These are phyloP conservation scores for Pseudocercospora fuligena DNA, from an alignment of 2,329 filamentous ascomycete species.

Conservation along the genomic window DNA sequence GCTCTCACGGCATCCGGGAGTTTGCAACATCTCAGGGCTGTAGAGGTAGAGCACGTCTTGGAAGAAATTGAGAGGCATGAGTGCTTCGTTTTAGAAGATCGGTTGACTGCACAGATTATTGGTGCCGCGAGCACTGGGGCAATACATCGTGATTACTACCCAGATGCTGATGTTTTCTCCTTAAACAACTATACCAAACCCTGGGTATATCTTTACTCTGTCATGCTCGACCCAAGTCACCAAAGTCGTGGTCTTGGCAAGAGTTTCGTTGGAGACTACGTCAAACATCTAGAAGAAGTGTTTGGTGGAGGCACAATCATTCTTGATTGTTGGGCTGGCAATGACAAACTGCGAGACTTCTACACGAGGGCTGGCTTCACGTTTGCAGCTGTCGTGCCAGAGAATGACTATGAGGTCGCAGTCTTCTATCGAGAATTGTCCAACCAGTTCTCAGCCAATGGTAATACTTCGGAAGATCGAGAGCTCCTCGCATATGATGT, in stretches of 20 bases:
- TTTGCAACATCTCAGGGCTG: constrained; percentile 15
- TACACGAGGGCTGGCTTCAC: constrained; percentile 15
- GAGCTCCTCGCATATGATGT: not conserved
- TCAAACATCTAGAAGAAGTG: constrained; percentile 1
- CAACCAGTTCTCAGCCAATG: not conserved
- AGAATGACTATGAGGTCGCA: constrained; percentile 21
- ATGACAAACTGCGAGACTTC: constrained; percentile 20
- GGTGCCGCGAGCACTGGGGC: not conserved
- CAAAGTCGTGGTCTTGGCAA: constrained; percentile 18
- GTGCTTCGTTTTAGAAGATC: constrained; percentile 10
- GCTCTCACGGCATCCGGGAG: constrained; percentile 19
- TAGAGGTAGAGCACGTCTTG: not conserved
- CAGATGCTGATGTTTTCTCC: not conserved
- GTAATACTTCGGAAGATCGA: not conserved
- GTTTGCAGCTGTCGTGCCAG: constrained; percentile 15
- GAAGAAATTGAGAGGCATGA: not conserved
- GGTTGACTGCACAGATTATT: not conserved
- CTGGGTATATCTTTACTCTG: constrained; percentile 20
- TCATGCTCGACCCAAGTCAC: constrained; percentile 20
- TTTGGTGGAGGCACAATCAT: constrained; percentile 16
- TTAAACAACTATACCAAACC: constrained; percentile 1
- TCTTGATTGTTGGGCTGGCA: constrained; percentile 25
- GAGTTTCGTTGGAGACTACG: not conserved
- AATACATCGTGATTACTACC: not conserved
- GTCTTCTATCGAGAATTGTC: constrained; percentile 10